A percentile compares a stretch with the other conserved stretches of the same genome.
Conservation (phyloP, 2,329 filamentous ascomycete genomes). For the Dactylellina cionopaga region DNA sequence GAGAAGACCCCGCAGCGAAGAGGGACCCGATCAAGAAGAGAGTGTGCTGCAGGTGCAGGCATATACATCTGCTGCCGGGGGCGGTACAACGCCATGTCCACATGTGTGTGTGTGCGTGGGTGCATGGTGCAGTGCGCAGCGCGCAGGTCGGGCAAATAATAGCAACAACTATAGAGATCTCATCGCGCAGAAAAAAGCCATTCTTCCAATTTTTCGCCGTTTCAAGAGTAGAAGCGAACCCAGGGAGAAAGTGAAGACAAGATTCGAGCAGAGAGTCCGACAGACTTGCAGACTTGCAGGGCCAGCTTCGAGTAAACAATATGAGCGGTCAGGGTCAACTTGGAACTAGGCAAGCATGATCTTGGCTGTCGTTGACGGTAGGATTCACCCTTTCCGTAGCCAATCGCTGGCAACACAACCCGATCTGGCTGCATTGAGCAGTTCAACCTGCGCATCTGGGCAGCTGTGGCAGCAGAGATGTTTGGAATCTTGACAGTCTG, state of each 20-base stretch:
- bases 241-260: not conserved
- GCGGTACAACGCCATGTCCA: too few relatives aligned
- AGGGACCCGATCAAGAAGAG: constrained; percentile 6
- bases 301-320: too few relatives aligned
- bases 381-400: not conserved
- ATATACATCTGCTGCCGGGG: constrained; percentile 42
- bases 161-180: too few relatives aligned
- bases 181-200: constrained; percentile 26
- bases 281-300: too few relatives aligned
- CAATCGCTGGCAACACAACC: not conserved
- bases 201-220: constrained; percentile 30
- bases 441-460: not conserved
- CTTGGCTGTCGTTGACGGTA: not conserved
- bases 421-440: not conserved
- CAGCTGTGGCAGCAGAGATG: not conserved
- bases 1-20: constrained; percentile 15
- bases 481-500: constrained; percentile 1
- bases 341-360: too few relatives aligned
- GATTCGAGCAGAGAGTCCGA: not conserved
- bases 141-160: too few relatives aligned
- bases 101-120: too few relatives aligned
- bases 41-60: constrained; percentile 39
- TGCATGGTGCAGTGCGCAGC: too few relatives aligned
- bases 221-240: constrained; percentile 33
- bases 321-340: too few relatives aligned